Conservation (phyloP, 2,329 filamentous ascomycete genomes). For the Mycosphaerelloides madeirae region DNA sequence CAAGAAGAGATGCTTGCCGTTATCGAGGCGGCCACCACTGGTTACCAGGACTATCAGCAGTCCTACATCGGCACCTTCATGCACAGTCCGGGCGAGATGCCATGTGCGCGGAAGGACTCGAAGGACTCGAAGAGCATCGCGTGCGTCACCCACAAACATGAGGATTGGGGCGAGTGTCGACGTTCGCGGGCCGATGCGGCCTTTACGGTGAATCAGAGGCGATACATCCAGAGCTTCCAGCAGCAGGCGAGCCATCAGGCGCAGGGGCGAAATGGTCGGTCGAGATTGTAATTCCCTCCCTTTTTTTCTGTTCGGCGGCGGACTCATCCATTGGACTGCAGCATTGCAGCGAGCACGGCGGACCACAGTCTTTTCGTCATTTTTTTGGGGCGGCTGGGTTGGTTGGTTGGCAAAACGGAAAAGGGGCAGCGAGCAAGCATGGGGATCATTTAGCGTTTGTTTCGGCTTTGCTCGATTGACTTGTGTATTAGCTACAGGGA, state of each 20-base stretch:
- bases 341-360: no score
- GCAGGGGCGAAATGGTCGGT: no score
- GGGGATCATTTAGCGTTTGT: background rate
- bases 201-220: background rate
- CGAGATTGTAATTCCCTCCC: no score
- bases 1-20: slow-evolving; percentile 2
- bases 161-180: slow-evolving; percentile 17
- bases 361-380: no score
- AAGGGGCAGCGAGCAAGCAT: background rate
- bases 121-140: slow-evolving; percentile 8
- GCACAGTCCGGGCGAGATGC: slow-evolving; percentile 1
- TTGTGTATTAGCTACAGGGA: slow-evolving; percentile 5
- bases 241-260: no score
- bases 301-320: no score
- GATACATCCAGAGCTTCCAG: no score
- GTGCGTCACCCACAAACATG: slow-evolving; percentile 9
- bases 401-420: background rate
- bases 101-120: slow-evolving; percentile 6
- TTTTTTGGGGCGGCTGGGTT: no score
- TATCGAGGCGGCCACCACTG: slow-evolving; percentile 2
- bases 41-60: background rate
- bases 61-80: slow-evolving; percentile 9
- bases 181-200: background rate
- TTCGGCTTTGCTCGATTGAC: slow-evolving; percentile 1
- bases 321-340: no score